These are phyloP conservation scores for Chaetomium fimeti DNA, from an alignment of 495 filamentous ascomycete species.

Conservation along the genomic window DNA sequence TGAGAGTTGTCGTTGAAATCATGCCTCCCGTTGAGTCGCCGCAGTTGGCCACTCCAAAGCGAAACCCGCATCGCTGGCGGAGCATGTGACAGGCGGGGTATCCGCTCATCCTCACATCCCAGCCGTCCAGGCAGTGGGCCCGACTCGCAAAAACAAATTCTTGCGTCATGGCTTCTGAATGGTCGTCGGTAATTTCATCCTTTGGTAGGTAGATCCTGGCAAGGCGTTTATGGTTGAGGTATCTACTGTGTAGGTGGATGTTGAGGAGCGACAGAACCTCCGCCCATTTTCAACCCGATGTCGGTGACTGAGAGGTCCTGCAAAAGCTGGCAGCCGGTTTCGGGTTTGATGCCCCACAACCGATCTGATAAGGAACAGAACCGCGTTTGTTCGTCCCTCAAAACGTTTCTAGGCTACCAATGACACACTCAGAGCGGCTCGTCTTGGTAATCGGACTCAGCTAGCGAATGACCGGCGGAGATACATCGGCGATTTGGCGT, in stretches of 20 bases:
- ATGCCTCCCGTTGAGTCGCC: neutral
- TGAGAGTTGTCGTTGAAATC: neutral
- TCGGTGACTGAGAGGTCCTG: constrained; percentile 9
- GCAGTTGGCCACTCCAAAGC: neutral
- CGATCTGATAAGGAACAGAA: neutral
- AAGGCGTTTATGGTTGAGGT: too few species aligned
- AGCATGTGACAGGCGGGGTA: constrained; percentile 16
- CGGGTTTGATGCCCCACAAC: constrained; percentile 13
- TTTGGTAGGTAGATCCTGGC: too few species aligned
- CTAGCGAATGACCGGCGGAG: neutral
- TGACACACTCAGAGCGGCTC: neutral
- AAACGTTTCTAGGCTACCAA: neutral
- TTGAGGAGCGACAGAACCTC: constrained; percentile 2
- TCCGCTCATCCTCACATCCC: too few species aligned
- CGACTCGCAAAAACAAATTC: too few species aligned
- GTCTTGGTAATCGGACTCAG: neutral
- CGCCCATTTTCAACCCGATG: constrained; percentile 1
- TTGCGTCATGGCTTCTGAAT: too few species aligned
- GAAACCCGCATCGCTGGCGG: neutral
- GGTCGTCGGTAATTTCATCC: too few species aligned
- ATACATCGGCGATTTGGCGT: neutral
- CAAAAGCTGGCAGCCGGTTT: constrained; percentile 11
- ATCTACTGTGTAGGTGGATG: neutral
- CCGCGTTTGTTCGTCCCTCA: too few species aligned
- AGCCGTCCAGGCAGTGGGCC: too few species aligned